Evolutionary conservation across 768 basidiomycete species (phyloP), one percentile per base, ranked within the genome.

Genomic region (Russula brevipes): DNA sequence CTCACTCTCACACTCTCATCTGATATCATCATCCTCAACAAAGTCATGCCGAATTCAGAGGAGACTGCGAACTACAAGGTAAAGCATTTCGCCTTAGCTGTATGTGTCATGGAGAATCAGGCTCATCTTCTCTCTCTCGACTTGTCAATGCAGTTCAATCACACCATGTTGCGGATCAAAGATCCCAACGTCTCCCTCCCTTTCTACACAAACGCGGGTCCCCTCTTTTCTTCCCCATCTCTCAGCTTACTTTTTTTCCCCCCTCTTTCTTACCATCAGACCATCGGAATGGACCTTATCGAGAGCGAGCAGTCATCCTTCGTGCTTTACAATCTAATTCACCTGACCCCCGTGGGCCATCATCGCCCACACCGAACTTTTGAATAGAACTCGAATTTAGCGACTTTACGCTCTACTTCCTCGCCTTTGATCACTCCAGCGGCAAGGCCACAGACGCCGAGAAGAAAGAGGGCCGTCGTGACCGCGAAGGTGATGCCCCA

Each of bases 91-190:
- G 17, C 12, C 44, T 31, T 31, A 19, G 6, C 7, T 39, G 8
- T 1, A 4, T 11, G n/a, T 51, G 3, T 24, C 16, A 3, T 10
- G 46, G n/a, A 19, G 46, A 19, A 11, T 24, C 24, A 51, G 14
- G 10, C 33, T 46, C n/a, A 45, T 46, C 33, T 33, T 16, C 31
- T 10, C 38, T 16, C 31, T 10, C 41, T 31, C 12, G 54, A 33
- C 41, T 38, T 17, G 10, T n/a, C 36, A 9, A 11, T 36, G 16
- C 14, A 89, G 87, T 85, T 89, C 76, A 91, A 92, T 72, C 91
- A 94, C 74, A 90, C 88, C 19, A 93, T 92, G 92, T 73, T 94
- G 69, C 83, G 94, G 69, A 80, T 96, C 72, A 94, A 87, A 78
- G 92, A 96, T 72, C 88, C 93, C 8, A 85, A 92, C 68, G 79